Evolutionary conservation across 1,284 basidiomycete genomes (phyloP).

Genomic region (Cryptococcus sp.): DNA sequence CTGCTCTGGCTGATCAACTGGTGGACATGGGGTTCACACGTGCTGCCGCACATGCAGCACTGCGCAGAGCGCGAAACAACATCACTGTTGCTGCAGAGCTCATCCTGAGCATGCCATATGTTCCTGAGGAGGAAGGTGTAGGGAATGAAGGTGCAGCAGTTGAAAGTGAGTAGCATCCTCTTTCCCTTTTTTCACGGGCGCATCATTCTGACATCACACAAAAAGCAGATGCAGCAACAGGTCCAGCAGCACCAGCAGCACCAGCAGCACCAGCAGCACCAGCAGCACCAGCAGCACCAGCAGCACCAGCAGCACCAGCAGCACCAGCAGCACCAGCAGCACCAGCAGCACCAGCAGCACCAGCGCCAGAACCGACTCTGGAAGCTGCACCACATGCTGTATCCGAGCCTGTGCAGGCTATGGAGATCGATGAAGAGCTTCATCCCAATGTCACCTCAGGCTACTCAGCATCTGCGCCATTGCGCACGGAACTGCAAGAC

Average conservation of each 20-base stretch:
- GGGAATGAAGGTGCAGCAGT: background rate
- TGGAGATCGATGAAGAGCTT: background rate
- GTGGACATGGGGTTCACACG: conserved; percentile 97
- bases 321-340: no score
- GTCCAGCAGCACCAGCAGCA: background rate
- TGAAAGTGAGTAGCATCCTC: background rate
- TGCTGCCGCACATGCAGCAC: conserved; percentile 74
- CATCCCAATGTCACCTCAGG: no score
- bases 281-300: background rate
- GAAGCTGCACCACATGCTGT: no score
- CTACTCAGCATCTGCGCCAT: no score
- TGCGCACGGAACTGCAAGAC: conserved; percentile 24
- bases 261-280: background rate
- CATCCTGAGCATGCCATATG: conserved; percentile 76
- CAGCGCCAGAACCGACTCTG: background rate
- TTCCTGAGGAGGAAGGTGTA: conserved; percentile 50
- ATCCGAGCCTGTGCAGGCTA: no score
- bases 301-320: no score
- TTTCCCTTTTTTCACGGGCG: no score
- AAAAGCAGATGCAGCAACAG: no score
- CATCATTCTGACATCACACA: no score
- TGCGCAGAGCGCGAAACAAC: conserved; percentile 82
- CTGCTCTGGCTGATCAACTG: conserved; percentile 72
- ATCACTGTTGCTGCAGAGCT: conserved; percentile 85
- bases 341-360: background rate